Base-by-base conservation (phyloP, 2,329 filamentous ascomycete genomes). In the Beauveria sp. region DNA sequence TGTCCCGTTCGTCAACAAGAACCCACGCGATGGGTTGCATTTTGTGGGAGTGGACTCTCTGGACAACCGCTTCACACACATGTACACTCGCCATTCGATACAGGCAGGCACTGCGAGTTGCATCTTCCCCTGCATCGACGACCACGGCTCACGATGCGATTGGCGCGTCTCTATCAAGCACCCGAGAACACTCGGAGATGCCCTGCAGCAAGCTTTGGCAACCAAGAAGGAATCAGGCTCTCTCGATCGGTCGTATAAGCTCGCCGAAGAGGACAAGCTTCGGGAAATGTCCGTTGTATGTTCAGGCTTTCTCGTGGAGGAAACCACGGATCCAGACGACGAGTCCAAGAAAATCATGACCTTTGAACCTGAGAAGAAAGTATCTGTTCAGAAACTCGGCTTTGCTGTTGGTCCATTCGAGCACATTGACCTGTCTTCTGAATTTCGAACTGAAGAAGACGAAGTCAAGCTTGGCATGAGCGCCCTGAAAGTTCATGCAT, bases 391-490 rank as follows among this genome's bases (percentile, higher is more conserved):
- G 65, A 93, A 98, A 71, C 87, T 99, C 65, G 93, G 93, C 5
- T 96, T 99, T 73, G 90, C 92, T 2, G 85, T 98, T 61, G 95
- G 96, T 0, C 95, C 96, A 0, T 99, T 99, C 71, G 92, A 98
- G 73, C 89, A 93, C 67, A 88, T 98, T 59, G 91, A 97, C 70
- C 80, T 99, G 5, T 85, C 80, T 65, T 89, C 91, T 2, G 90
- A 93, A 67, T 96, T 91, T 69, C 87, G 96, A 56, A 91, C 93
- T 51, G 91, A 91, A 65, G 91, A 96, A 67, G 91, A 96, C 66
- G 93, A 97, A 70, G 91, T 96, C 67, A 91, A 93, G 72, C 84
- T 99, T 60, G 91, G 91, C 3, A 86, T 89, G 66, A 96, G 91
- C 69, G 92, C 93, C 0, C 85, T 96, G 65, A 92, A 93, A 66